Evolutionary conservation across 1,139 yeast genomes (phyloP), one percentile per base, ranked within the genome.

Genomic region (Debaryomycetaceae sp.): DNA sequence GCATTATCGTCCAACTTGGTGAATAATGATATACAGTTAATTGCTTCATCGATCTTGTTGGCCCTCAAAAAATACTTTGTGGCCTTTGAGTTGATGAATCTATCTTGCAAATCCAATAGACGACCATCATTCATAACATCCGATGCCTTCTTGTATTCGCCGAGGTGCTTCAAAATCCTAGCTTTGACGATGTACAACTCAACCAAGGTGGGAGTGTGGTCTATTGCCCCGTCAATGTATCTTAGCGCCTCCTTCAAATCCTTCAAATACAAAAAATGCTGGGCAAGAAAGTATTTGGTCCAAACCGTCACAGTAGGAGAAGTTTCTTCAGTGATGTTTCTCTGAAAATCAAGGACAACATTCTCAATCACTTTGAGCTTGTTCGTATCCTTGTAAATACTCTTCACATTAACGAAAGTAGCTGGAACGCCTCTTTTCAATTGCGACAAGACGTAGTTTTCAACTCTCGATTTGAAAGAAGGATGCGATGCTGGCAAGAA

Each of bases 361-460:
- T 74, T 59, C 49, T 78, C 81, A 50, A 89, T 76, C 5, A 76
- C 64, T 5, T 59, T 54, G 35, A 66, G 67, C 58, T 86, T 85
- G 11, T 59, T 60, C 2, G 60, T 49, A 51, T 78, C 77, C 45
- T 70, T 75, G 65, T 89, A 90, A 51, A 91, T 72, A 1, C 95
- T 87, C 65, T 91, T 90, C 44, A 93, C 80, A 56, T 87, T 85
- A 41, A 86, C 86, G 67, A 91, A 93, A 6, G 95, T 78, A 1
- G 97, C 88, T 5, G 99, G 99, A 31, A 90, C 95, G 35, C 96
- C 96, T 49, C 89, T 78, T 49, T 76, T 68, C 56, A 95, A 76
- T 59, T 84, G 87, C 4, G 73, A 66, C 9, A 76, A 52, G 40
- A 91, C 65, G 59, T 90, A 93, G 1, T 62, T 60, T 42, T 57